Evolutionary conservation across 371 early-diverging fungal species (phyloP), one percentile per base, ranked within the genome.

Genomic region (Dichotomocladium elegans): DNA sequence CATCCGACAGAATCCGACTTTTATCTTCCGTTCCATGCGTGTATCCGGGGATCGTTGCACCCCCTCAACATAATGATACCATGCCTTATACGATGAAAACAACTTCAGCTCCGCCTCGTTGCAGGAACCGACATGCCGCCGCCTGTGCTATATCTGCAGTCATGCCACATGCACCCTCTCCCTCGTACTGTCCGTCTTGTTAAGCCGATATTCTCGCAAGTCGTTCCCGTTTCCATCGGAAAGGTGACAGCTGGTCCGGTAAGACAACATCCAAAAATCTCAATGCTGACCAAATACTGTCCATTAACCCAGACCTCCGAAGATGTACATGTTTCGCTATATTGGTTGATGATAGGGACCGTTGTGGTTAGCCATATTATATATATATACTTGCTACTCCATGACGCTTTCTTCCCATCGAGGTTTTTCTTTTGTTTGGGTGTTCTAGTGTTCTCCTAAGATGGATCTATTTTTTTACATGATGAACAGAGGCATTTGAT

Each of bases 1-100:
- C 88, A 91, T 70, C 95, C 94, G 0, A 71, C 70, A 37, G 82
- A 89, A 40, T 91, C 86, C 58, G 98, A 99, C 55, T 99, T 99
- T 61, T 73, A 88, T 62, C 74, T 96, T 24, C 86, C 86, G 53
- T 85, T 89, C 5, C 95, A 96, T 58, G 82, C 88, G 9, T 93
- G 95, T 37, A 63, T 80, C n/a, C 84, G 94, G 67, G 96, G 98
- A 29, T 92, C 95, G 0, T 90, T 92, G 30, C 86, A 88, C 43
- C 91, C 94, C 0, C 85, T 90, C 0, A 87, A 90, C 58, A n/a
- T n/a, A n/a, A n/a, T n/a, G n/a, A n/a, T 96, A 95, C 75, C 79
- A 82, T 43, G 92, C 93, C 10, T 57, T 91, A 43, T 61, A 71
- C 28, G 92, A 97, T 63, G 95, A 95, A 29, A 88, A 88, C 67